phyloP scores from a whole-genome alignment of 208 protist genomes.

The Herpetomonas tarakana region DNA sequence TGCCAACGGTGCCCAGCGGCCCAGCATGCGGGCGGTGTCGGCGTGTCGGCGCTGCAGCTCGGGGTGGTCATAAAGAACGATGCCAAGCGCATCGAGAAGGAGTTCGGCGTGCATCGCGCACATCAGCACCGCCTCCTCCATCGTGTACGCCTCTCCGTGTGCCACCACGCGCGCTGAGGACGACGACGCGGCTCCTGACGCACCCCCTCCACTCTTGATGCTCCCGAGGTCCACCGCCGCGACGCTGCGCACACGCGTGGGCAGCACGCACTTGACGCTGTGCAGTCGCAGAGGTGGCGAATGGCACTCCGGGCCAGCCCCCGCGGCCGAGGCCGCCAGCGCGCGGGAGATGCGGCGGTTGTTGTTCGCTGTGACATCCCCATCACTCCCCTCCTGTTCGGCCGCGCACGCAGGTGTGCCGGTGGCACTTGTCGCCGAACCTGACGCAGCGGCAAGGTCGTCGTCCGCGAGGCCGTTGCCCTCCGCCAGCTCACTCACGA shows the following conservation, averaged over 20 bases:
- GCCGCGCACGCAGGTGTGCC: conserved; percentile 27
- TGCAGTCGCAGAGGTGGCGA: neutral
- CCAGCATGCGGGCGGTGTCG: conserved; percentile 64
- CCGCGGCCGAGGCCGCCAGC: neutral
- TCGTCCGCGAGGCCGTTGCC: neutral
- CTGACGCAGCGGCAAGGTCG: conserved; percentile 8
- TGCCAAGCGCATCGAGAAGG: conserved; percentile 69
- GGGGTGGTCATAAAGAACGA: conserved; percentile 68
- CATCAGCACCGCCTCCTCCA: conserved; percentile 58
- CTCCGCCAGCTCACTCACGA: conserved; percentile 12
- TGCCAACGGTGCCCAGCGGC: conserved; percentile 54
- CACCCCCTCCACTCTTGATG: neutral
- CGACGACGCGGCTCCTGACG: neutral
- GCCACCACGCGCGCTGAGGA: conserved; percentile 27
- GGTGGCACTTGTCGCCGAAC: conserved; percentile 27
- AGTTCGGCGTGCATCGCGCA: conserved; percentile 84
- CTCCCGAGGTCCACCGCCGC: neutral
- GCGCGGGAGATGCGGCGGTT: neutral
- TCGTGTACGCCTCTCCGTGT: conserved; percentile 69
- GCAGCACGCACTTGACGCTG: conserved; percentile 5
- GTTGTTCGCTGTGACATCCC: neutral
- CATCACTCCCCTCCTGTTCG: conserved; percentile 4
- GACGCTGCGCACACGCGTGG: neutral
- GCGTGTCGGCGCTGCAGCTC: conserved; percentile 73
- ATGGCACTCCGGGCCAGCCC: neutral